Conservation (phyloP, 345 rosid species). For the Bruguiera parviflora region DNA sequence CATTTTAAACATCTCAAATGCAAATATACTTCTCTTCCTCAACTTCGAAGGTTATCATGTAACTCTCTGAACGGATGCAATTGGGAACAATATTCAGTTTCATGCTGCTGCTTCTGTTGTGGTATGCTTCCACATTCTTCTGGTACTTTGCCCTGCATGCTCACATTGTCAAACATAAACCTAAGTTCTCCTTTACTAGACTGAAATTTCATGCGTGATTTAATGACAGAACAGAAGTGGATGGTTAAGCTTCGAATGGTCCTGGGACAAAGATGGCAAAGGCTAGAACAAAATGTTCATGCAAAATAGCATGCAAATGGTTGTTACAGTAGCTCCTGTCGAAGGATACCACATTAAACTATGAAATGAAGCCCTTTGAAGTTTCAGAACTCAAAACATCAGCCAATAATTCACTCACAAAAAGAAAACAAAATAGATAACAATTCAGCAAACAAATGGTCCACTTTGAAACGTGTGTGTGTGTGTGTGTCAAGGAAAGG, state of each 20-base stretch:
- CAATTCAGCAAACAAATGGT: too few relatives aligned
- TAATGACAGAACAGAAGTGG: not conserved
- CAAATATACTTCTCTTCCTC: slow-evolving; percentile 87
- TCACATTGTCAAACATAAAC: slow-evolving; percentile 1
- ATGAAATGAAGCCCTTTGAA: not conserved
- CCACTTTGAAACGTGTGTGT: not conserved
- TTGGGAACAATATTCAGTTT: slow-evolving; percentile 87
- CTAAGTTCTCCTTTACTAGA: not conserved
- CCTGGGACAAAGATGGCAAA: not conserved
- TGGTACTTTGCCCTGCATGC: slow-evolving; percentile 90
- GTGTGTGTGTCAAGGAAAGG: not conserved
- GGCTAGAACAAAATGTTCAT: not conserved
- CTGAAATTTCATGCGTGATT: slow-evolving; percentile 1
- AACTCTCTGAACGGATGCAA: slow-evolving; percentile 89
- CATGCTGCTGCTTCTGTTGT: slow-evolving; percentile 70
- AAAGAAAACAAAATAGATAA: not conserved
- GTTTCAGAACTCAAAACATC: not conserved
- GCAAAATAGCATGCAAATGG: not conserved
- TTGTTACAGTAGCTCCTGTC: too few relatives aligned
- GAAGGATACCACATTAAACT: not conserved
- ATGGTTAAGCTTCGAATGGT: not conserved
- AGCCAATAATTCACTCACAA: not conserved
- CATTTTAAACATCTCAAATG: not conserved
- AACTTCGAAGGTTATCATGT: slow-evolving; percentile 86
- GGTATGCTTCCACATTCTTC: slow-evolving; percentile 96